phyloP scores from a whole-genome alignment of 1,139 yeast species.

The Pichia sp. region DNA sequence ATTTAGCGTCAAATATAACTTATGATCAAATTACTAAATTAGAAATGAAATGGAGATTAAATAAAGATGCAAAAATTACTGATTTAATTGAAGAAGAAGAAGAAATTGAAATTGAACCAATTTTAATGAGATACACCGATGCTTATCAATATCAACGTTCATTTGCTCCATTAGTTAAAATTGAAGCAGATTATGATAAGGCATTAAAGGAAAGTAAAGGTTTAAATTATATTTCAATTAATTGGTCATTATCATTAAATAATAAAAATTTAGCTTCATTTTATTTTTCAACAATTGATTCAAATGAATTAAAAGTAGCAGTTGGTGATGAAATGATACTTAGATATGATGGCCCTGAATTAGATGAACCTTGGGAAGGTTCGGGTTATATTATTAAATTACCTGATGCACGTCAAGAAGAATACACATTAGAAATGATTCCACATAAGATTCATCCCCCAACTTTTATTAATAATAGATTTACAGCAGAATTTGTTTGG shows the following conservation, averaged over 20 bases:
- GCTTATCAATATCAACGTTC: slow-evolving; percentile 83
- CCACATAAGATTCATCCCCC: slow-evolving; percentile 42
- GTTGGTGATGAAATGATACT: slow-evolving; percentile 79
- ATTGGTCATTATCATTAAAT: slow-evolving; percentile 69
- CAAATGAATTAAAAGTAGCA: slow-evolving; percentile 64
- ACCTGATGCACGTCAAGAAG: slow-evolving; percentile 65
- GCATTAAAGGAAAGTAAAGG: slow-evolving; percentile 74
- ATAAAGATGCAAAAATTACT: slow-evolving; percentile 57
- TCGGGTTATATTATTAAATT: slow-evolving; percentile 65
- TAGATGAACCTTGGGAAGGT: slow-evolving; percentile 58
- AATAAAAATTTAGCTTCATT: slow-evolving; percentile 67
- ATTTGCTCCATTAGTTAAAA: slow-evolving; percentile 75
- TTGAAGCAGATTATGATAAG: slow-evolving; percentile 77
- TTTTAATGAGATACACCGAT: slow-evolving; percentile 70
- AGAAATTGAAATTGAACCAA: slow-evolving; percentile 61
- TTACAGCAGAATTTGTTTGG: slow-evolving; percentile 88
- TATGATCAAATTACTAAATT: slow-evolving; percentile 64
- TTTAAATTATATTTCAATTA: slow-evolving; percentile 64
- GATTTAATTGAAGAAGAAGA: slow-evolving; percentile 47
- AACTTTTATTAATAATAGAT: slow-evolving; percentile 57
- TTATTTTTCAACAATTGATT: slow-evolving; percentile 59
- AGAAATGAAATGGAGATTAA: slow-evolving; percentile 75
- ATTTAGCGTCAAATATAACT: slow-evolving; percentile 49
- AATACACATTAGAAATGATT: slow-evolving; percentile 65
- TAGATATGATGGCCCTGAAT: slow-evolving; percentile 45